phyloP scores from a whole-genome alignment of 2,329 filamentous ascomycete genomes.

The Diaporthe sp. region DNA sequence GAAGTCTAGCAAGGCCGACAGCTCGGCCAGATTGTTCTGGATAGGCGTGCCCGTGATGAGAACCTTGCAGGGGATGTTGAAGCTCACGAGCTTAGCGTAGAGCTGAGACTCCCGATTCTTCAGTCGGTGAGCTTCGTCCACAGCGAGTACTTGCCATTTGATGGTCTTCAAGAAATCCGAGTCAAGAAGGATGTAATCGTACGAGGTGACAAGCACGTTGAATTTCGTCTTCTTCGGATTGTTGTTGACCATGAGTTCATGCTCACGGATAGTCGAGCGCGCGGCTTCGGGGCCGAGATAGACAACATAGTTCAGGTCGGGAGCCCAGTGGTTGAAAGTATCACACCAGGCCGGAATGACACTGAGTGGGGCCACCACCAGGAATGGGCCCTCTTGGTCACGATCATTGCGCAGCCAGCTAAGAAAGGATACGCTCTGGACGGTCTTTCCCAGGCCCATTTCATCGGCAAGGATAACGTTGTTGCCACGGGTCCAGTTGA shows the following conservation, averaged over 20 bases:
- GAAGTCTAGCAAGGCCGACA: constrained; percentile 94
- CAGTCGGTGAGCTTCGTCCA: constrained; percentile 95
- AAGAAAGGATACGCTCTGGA: constrained; percentile 96
- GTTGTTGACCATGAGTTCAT: constrained; percentile 88
- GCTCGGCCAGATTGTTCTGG: constrained; percentile 94
- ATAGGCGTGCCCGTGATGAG: constrained; percentile 98
- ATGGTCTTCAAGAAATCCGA: constrained; percentile 86
- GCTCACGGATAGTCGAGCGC: constrained; percentile 87
- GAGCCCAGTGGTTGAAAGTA: constrained; percentile 96
- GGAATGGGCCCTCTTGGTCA: constrained; percentile 91
- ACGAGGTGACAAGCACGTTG: constrained; percentile 97
- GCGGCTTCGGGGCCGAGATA: constrained; percentile 93
- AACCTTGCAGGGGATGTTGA: constrained; percentile 88
- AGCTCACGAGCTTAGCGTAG: constrained; percentile 86
- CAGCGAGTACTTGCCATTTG: constrained; percentile 97
- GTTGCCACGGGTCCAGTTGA: constrained; percentile 94
- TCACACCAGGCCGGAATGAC: constrained; percentile 99
- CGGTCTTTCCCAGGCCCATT: constrained; percentile 98
- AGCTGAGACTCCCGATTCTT: constrained; percentile 97
- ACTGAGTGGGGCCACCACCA: constrained; percentile 96
- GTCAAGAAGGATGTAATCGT: constrained; percentile 94
- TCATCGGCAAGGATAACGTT: constrained; percentile 98
- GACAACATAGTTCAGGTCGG: constrained; percentile 95
- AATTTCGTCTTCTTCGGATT: constrained; percentile 94
- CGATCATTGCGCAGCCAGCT: constrained; percentile 96